Evolutionary conservation across 2,329 filamentous ascomycete genomes (phyloP), one percentile per base, ranked within the genome.

Genomic region (Myriosclerotinia scirpicola): DNA sequence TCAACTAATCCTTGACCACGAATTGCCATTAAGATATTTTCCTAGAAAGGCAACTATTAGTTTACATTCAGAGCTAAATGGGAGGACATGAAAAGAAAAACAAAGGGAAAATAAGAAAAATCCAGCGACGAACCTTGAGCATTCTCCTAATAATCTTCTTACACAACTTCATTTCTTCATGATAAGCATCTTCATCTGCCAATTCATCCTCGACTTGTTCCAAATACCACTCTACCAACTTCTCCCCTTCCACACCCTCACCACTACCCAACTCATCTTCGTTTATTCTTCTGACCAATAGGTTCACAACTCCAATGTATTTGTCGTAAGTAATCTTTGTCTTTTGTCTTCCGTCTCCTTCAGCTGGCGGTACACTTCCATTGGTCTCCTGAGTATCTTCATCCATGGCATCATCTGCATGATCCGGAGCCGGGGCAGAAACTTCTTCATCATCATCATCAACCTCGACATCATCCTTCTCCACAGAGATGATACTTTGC

Each of bases 321-420:
- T 96, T 95, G 75, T 98, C 94, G 75, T 96, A 96, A 4, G 93
- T 96, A 76, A 99, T 94, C 74, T 93, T 95, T 64, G 91, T 95
- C 80, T 90, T 93, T 72, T 65, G 67, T 40, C 67, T 72, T 54
- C 44, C 48, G 11, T 66, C 48, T n/a, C 42, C 54, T 61, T 61
- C 55, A 22, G n/a, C 36, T 34, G 48, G 36, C 7, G 64, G 44
- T 60, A 50, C 82, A 34, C 34, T 55, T 64, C 81, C 79, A 26
- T 79, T 79, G 8, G 9, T 8, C 5, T 50, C 44, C n/a, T 60
- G 58, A 26, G 83, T 83, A 40, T 73, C 73, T 30, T 79, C 79
- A 52, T 80, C 83, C 80, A 86, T 86, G 3, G 82, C 80, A 48
- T 81, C 82, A 69, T 85, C 78, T 53, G 81, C 80, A 72, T 84